Base-by-base conservation (phyloP, 139 green algal genomes). In the Tetradesmus obliquus region DNA sequence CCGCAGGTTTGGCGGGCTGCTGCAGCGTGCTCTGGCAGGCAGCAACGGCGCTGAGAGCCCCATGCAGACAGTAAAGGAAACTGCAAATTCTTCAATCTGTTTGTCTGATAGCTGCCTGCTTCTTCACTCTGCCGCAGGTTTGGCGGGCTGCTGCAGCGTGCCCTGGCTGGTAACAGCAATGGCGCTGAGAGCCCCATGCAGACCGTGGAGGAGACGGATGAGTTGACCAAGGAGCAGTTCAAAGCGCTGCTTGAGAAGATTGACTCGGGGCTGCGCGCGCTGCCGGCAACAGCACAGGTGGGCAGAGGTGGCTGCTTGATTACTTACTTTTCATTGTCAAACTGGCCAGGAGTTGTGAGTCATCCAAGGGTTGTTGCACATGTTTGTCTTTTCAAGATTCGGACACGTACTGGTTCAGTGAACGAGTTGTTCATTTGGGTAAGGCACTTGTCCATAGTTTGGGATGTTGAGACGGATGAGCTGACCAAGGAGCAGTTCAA, bases 271-370 rank as follows among this genome's bases (percentile, higher is more conserved):
- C 93, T 98, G 83, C 92, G 96, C 54, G 96, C 96, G 2, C 93
- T 98, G 79, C 97, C 97, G 13, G 96, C 97, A 12, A 98, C 97
- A 15, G 97, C 97, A 5, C 96, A 98, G 94, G 96, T 96, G 51
- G 54, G 90, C 5, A 12, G 1, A 6, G 53, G 15, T 24, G 24
- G 20, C 53, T 81, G 83, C 32, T 45, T 45, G 10, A 7, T 81
- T 62, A 79, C 5, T 86, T 32, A 54, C 19, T 45, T 88, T 5
- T 76, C 66, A 17, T 17, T 76, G 66, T 76, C 66, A 17, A 13
- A 13, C 13, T 76, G 13, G 13, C 17, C 66, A 13, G 66, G 66
- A 76, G 13, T 76, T 17, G 13, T 76, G 13, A 13, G 66, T 17
- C 66, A 13, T 45, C 32, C 32, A 45, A 45, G 32, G 32, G 32